phyloP scores from a whole-genome alignment of 495 filamentous ascomycete species.

The Penicillium canescens region DNA sequence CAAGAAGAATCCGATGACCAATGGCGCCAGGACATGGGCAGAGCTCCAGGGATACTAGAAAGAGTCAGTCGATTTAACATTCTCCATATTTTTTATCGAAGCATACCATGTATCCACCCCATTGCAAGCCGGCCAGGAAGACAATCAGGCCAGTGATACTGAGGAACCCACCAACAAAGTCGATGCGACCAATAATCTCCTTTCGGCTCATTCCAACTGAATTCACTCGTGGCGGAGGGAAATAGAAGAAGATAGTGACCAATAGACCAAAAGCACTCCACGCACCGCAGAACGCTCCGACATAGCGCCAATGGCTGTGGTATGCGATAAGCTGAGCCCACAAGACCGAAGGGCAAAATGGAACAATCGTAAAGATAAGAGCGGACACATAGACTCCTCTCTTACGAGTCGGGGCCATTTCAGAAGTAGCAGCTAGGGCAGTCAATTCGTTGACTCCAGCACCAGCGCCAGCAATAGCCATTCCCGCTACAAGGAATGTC shows the following conservation, averaged over 20 bases:
- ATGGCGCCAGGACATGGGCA: constrained; percentile 58
- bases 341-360: constrained; percentile 67
- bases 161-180: constrained; percentile 67
- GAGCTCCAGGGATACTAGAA: constrained; percentile 57
- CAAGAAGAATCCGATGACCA: constrained; percentile 56
- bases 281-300: constrained; percentile 58
- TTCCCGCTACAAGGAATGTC: constrained; percentile 47
- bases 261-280: constrained; percentile 65
- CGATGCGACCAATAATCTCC: constrained; percentile 58
- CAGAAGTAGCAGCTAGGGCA: constrained; percentile 67
- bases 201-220: constrained; percentile 46
- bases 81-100: not conserved
- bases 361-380: constrained; percentile 67
- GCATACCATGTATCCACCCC: constrained; percentile 64
- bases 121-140: constrained; percentile 67
- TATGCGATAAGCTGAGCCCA: constrained; percentile 69
- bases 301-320: constrained; percentile 62
- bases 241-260: constrained; percentile 64
- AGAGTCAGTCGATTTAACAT: constrained; percentile 3
- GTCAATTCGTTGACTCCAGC: constrained; percentile 67
- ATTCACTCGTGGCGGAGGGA: constrained; percentile 61
- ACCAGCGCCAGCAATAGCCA: constrained; percentile 62
- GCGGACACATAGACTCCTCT: constrained; percentile 68
- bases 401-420: constrained; percentile 66
- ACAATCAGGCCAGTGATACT: constrained; percentile 64